Evolutionary conservation across 352 stramenopile genomes (phyloP).

Genomic region (Globisporangium carolinianum): DNA sequence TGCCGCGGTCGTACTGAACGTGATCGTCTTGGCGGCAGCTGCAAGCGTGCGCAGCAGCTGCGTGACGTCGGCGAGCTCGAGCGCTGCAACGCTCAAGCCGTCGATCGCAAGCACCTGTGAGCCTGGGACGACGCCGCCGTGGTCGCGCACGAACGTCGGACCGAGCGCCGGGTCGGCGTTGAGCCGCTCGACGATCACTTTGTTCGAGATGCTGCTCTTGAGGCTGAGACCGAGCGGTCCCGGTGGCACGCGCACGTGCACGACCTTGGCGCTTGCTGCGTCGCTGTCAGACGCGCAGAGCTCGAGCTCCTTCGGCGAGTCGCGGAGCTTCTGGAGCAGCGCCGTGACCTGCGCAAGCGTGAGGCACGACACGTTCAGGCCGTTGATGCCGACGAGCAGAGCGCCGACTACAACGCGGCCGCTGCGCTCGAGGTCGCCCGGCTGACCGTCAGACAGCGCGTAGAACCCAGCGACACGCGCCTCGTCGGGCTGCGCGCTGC

Average conservation of each 20-base stretch:
- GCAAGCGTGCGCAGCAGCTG: constrained; percentile 30
- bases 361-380: constrained; percentile 48
- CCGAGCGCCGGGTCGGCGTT: constrained; percentile 27
- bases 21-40: constrained; percentile 44
- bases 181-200: constrained; percentile 36
- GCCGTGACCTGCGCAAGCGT: constrained; percentile 24
- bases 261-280: constrained; percentile 13
- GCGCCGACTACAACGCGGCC: constrained; percentile 26
- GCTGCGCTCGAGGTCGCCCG: constrained; percentile 27
- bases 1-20: constrained; percentile 36
- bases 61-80: constrained; percentile 29
- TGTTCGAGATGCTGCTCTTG: constrained; percentile 30
- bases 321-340: constrained; percentile 40
- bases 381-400: constrained; percentile 39
- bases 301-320: constrained; percentile 27
- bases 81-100: constrained; percentile 29
- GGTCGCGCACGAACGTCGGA: constrained; percentile 29
- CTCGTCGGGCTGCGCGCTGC: constrained; percentile 16
- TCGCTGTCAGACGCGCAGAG: constrained; percentile 16
- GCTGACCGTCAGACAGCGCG: constrained; percentile 17
- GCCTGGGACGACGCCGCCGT: constrained; percentile 37
- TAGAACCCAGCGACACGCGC: constrained; percentile 39
- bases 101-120: constrained; percentile 48
- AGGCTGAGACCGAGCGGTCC: constrained; percentile 49
- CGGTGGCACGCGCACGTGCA: constrained; percentile 32